Evolutionary conservation across 768 basidiomycete genomes (phyloP).

Genomic region (Tricholoma sp.): DNA sequence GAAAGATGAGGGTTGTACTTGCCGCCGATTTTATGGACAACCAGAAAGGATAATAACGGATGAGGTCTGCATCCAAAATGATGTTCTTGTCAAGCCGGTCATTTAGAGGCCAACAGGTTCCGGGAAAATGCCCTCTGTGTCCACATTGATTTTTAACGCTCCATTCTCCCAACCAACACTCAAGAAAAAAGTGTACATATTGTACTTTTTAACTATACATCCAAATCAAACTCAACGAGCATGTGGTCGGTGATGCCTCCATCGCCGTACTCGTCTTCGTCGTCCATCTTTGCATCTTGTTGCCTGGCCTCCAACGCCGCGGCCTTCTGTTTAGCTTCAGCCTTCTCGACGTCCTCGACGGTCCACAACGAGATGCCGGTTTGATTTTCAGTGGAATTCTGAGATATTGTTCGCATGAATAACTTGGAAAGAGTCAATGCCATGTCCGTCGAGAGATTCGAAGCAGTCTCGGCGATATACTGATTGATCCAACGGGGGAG

Average conservation of each 20-base stretch:
- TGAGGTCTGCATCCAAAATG: conserved; percentile 32
- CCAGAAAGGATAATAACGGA: conserved; percentile 45
- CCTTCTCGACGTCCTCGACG: conserved; percentile 82
- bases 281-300: conserved; percentile 32
- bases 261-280: conserved; percentile 62
- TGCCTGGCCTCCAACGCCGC: conserved; percentile 48
- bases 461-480: conserved; percentile 97
- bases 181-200: not conserved
- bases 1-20: conserved; percentile 20
- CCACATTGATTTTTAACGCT: conserved; percentile 5
- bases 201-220: conserved; percentile 22
- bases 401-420: conserved; percentile 98
- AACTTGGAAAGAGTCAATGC: conserved; percentile 89
- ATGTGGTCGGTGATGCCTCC: conserved; percentile 63
- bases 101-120: conserved; percentile 22
- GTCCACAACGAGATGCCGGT: conserved; percentile 96
- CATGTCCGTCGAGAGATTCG: conserved; percentile 98
- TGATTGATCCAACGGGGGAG: conserved; percentile 99
- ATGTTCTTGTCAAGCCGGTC: not conserved
- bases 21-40: conserved; percentile 56
- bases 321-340: conserved; percentile 76
- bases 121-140: conserved; percentile 37
- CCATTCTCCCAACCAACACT: not conserved
- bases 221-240: conserved; percentile 53
- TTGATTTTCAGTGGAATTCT: conserved; percentile 94